Evolutionary conservation across 306 rosid genomes (phyloP).

Genomic region (Phaseolus lunatus): DNA sequence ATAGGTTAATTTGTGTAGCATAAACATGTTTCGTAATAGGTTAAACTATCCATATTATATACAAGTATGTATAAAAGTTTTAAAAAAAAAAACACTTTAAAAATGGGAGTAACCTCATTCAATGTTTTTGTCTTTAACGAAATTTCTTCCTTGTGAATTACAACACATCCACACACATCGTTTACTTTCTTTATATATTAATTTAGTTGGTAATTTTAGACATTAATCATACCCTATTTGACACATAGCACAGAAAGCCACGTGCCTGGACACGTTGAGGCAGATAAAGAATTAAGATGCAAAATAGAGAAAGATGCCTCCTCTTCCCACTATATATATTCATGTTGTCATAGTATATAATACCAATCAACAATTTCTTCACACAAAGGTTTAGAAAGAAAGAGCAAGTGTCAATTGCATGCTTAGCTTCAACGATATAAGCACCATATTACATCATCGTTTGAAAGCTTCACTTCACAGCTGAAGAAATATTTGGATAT

Average conservation of each 20-base stretch:
- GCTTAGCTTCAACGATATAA: not conserved
- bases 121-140: not conserved
- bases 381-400: not conserved
- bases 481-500: not conserved
- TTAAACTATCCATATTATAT: no score
- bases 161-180: not conserved
- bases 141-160: not conserved
- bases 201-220: not conserved
- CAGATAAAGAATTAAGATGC: not conserved
- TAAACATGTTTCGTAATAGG: no score
- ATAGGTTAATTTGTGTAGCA: no score
- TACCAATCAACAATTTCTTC: not conserved
- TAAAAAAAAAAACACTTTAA: no score
- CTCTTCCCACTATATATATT: not conserved
- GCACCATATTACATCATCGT: not conserved
- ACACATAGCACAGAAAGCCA: conserved; percentile 35
- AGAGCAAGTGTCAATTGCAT: not conserved
- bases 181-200: not conserved
- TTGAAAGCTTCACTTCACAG: not conserved
- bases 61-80: no score
- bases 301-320: conserved; percentile 6
- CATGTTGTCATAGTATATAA: not conserved
- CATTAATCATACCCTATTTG: not conserved
- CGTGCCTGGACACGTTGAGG: conserved; percentile 34
- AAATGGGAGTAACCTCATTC: not conserved